Conservation (phyloP, 2,329 filamentous ascomycete genomes). For the Furcasterigmium furcatum region DNA sequence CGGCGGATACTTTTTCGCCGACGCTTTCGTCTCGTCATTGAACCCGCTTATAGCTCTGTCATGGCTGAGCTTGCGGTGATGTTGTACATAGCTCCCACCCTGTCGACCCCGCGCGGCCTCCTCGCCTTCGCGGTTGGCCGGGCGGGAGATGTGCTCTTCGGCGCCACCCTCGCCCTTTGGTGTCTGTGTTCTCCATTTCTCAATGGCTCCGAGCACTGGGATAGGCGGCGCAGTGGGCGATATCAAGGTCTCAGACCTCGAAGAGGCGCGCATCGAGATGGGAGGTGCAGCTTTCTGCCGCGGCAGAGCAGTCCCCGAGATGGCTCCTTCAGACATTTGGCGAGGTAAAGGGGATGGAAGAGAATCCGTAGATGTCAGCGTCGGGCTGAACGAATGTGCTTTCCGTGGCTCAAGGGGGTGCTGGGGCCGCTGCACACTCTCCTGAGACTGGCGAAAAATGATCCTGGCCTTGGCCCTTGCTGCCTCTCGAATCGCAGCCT, state of each 20-base stretch:
- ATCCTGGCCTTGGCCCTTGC: too few relatives aligned
- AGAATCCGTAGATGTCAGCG: too few relatives aligned
- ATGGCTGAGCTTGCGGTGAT: slow-evolving; percentile 10
- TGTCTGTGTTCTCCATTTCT: slow-evolving; percentile 19
- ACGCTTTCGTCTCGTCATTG: slow-evolving; percentile 9
- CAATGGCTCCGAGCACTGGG: slow-evolving; percentile 27
- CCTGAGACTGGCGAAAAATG: not conserved
- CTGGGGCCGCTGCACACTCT: not conserved
- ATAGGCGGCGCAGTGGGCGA: slow-evolving; percentile 21
- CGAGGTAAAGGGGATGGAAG: not conserved
- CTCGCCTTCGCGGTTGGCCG: not conserved
- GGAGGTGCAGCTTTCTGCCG: slow-evolving; percentile 18
- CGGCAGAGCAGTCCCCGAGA: not conserved
- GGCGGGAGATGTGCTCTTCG: not conserved
- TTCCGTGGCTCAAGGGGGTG: slow-evolving; percentile 2
- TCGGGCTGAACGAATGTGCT: too few relatives aligned
- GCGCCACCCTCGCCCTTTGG: not conserved
- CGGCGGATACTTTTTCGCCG: slow-evolving; percentile 11
- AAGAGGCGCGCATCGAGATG: slow-evolving; percentile 27
- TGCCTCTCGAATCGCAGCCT: slow-evolving; percentile 17
- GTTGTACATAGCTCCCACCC: slow-evolving; percentile 10
- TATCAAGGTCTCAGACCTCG: slow-evolving; percentile 19
- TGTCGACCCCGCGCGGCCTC: slow-evolving; percentile 5
- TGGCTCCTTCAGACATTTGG: not conserved
- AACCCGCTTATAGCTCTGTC: slow-evolving; percentile 11